Evolutionary conservation across 2,329 filamentous ascomycete genomes (phyloP).

Genomic region (Pseudohalonectria lignicola): DNA sequence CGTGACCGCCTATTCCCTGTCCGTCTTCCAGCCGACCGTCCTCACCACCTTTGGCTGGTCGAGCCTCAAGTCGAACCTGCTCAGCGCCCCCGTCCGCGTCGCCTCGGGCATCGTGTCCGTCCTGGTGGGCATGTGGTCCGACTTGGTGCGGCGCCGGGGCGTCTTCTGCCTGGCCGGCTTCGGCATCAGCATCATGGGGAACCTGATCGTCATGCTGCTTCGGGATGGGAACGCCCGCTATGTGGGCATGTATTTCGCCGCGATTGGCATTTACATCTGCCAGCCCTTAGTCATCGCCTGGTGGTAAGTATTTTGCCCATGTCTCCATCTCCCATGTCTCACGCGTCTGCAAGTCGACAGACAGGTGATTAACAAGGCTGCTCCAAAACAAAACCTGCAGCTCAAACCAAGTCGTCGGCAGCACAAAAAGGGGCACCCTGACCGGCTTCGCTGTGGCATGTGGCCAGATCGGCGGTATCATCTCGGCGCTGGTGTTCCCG

Average conservation of each 20-base stretch:
- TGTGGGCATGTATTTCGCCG: conserved; percentile 18
- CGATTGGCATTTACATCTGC: conserved; percentile 17
- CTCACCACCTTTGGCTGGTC: conserved; percentile 20
- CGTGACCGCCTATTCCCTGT: conserved; percentile 17
- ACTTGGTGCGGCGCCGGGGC: conserved; percentile 11
- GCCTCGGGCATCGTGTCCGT: conserved; percentile 21
- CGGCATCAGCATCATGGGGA: conserved; percentile 11
- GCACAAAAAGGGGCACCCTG: conserved; percentile 32
- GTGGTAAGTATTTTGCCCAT: conserved; percentile 18
- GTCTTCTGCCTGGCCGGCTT: conserved; percentile 13
- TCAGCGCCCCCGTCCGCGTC: conserved; percentile 16
- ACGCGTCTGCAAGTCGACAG: too few species aligned
- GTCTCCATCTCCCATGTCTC: too few species aligned
- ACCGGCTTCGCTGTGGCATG: conserved; percentile 33
- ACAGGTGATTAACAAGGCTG: too few species aligned
- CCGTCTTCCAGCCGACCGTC: conserved; percentile 22
- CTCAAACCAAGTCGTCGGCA: conserved; percentile 31
- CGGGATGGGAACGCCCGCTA: conserved; percentile 11
- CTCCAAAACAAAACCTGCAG: conserved; percentile 1
- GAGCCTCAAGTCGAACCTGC: conserved; percentile 18
- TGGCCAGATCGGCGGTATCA: conserved; percentile 25
- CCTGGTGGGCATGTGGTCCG: conserved; percentile 12
- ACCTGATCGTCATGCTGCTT: conserved; percentile 22
- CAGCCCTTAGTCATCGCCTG: conserved; percentile 26
- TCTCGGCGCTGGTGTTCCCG: conserved; percentile 7